Evolutionary conservation across 257 asterid genomes (phyloP).

Genomic region (Anisodus acutangulus): DNA sequence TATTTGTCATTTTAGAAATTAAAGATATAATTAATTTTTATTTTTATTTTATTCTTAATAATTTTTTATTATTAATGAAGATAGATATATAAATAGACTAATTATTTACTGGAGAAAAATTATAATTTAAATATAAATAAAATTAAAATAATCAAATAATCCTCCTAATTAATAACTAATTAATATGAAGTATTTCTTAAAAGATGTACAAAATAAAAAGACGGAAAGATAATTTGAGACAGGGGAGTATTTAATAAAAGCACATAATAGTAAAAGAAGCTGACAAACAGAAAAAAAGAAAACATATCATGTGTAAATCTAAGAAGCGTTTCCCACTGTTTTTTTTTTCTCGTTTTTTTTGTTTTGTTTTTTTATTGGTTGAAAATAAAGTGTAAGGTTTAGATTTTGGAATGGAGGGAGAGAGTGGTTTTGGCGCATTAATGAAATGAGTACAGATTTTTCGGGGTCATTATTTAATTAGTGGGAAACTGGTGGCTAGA

Average conservation of each 20-base stretch:
- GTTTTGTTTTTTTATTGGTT: background rate
- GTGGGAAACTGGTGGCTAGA: background rate
- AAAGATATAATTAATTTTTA: too few relatives aligned
- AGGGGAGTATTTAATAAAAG: background rate
- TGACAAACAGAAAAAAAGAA: conserved; percentile 26
- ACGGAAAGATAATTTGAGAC: too few relatives aligned
- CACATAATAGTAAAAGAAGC: conserved; percentile 19
- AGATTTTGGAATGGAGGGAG: background rate
- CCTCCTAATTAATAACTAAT: too few relatives aligned
- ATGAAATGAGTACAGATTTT: conserved; percentile 13
- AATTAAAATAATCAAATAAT: too few relatives aligned
- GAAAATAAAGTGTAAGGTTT: background rate
- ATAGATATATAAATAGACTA: too few relatives aligned
- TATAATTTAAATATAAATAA: too few relatives aligned
- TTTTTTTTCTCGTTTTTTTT: background rate
- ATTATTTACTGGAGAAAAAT: too few relatives aligned
- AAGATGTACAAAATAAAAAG: too few relatives aligned
- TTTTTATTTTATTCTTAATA: too few relatives aligned
- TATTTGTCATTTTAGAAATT: too few relatives aligned
- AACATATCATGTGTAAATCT: conserved; percentile 28
- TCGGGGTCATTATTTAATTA: conserved; percentile 22
- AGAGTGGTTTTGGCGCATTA: background rate
- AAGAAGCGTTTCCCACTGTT: background rate
- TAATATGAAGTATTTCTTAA: too few relatives aligned
- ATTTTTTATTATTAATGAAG: too few relatives aligned